Conservation (phyloP, 192 early-diverging fungal genomes). For the Podila clonocystis region DNA sequence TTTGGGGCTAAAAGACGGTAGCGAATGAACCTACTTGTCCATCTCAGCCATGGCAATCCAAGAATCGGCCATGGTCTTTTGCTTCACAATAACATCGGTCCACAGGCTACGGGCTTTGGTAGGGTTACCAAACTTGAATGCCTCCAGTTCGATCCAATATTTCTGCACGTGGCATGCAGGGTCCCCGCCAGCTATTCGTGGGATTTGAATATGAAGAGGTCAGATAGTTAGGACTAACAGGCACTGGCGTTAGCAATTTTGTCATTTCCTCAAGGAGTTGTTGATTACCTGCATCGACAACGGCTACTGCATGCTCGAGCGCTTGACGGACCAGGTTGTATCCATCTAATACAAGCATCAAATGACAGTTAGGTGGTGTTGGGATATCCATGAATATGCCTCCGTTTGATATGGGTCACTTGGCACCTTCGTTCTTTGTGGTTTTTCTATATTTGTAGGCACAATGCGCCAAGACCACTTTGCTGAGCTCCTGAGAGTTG, state of each 20-base stretch:
- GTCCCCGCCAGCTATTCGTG: constrained; percentile 34
- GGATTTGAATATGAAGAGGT: not conserved
- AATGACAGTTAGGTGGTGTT: no score
- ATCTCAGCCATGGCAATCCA: constrained; percentile 31
- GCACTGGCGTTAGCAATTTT: no score
- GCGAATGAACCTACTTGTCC: constrained; percentile 11
- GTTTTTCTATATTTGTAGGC: constrained; percentile 4
- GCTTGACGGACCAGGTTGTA: constrained; percentile 1
- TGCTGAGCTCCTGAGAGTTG: constrained; percentile 29
- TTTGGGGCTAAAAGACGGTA: not conserved
- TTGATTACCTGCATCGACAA: constrained; percentile 24
- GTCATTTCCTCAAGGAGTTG: no score
- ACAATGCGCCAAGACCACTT: constrained; percentile 19
- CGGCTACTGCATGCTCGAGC: constrained; percentile 22
- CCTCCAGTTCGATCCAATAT: constrained; percentile 40
- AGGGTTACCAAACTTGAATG: not conserved
- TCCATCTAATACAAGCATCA: constrained; percentile 7
- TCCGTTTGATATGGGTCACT: no score
- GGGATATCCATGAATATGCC: no score
- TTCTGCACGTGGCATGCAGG: constrained; percentile 26
- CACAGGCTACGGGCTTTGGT: constrained; percentile 26
- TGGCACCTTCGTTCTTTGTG: constrained; percentile 15
- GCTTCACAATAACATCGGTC: constrained; percentile 18
- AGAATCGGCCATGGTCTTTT: constrained; percentile 17
- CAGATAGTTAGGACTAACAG: no score